Evolutionary conservation across 768 basidiomycete genomes (phyloP), one percentile per base, ranked within the genome.

Genomic region (Cyathus striatus): DNA sequence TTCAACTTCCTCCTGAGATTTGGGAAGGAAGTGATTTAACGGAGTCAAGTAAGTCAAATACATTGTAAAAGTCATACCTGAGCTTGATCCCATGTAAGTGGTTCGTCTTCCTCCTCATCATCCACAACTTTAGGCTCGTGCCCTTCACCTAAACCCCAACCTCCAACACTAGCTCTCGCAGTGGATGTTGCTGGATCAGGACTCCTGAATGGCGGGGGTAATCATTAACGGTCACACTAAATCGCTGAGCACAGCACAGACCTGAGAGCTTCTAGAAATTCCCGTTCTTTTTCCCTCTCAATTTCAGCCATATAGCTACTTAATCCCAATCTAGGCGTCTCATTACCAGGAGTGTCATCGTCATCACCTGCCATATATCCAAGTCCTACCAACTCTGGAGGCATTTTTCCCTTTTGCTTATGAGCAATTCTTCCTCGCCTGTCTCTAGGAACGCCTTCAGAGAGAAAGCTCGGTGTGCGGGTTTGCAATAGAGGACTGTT

Each of bases 351-450:
- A 6, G 50, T 40, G 13, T 77, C 70, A 24, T 74, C 69, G 7
- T 66, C 69, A 13, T 59, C 61, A 10, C 61, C 65, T 33, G 40
- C 47, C 30, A 30, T 38, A 9, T 40, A 51, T 25, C 43, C 55
- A 13, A 60, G 48, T 17, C 68, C 59, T 30, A 63, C 56, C 3
- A 64, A 61, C 33, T 64, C 62, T 5, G 52, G 54, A 12, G 59
- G 53, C 17, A 56, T 58, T 48, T 59, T 61, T 5, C 58, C 61
- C 17, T 30, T 30, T n/a, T 58, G 67, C 51, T 79, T 77, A 46
- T 72, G 69, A 16, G 79, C 85, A 44, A 90, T 81, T 17, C 88
- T 76, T 9, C 89, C 89, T 25, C 89, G 71, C 18, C 89, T 70
- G 58, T 91, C 90, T 40, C 89, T 75, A 18, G 90, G 89, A 9